These are phyloP conservation scores for Exobasidium cylindrosporum DNA, from an alignment of 1,284 basidiomycete genomes.

Conservation along the genomic window DNA sequence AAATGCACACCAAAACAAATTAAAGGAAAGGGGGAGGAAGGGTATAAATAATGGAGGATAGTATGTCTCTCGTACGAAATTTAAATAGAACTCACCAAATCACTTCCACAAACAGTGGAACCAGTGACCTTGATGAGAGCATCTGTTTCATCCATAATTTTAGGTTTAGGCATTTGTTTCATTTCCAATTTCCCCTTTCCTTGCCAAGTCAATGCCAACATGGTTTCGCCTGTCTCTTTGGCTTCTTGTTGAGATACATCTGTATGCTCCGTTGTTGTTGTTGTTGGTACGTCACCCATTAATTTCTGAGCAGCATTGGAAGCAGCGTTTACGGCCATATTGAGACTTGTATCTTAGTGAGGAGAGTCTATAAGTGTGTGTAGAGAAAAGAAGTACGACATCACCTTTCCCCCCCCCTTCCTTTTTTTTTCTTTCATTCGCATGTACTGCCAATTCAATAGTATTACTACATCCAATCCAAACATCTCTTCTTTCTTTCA, in stretches of 20 bases:
- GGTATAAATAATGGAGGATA: too few relatives aligned
- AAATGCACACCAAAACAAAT: too few relatives aligned
- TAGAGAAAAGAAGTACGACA: too few relatives aligned
- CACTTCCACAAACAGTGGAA: slow-evolving; percentile 66
- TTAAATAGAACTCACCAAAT: slow-evolving; percentile 20
- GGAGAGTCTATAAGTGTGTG: too few relatives aligned
- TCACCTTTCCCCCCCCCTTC: too few relatives aligned
- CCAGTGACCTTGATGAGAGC: slow-evolving; percentile 69
- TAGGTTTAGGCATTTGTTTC: slow-evolving; percentile 60
- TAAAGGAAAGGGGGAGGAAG: neutral
- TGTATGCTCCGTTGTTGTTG: slow-evolving; percentile 4
- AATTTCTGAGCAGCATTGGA: slow-evolving; percentile 13
- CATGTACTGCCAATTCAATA: too few relatives aligned
- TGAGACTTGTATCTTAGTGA: too few relatives aligned
- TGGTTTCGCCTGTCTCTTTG: neutral
- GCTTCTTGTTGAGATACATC: neutral
- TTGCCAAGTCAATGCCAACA: slow-evolving; percentile 61
- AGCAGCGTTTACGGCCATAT: slow-evolving; percentile 11
- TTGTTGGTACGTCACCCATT: slow-evolving; percentile 11
- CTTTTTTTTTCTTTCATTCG: too few relatives aligned
- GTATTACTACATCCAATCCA: too few relatives aligned
- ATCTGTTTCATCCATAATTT: slow-evolving; percentile 67
- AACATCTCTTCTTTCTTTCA: too few relatives aligned
- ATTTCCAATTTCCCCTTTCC: slow-evolving; percentile 60
- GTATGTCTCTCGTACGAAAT: too few relatives aligned